Evolutionary conservation across 495 filamentous ascomycete genomes (phyloP), one percentile per base, ranked within the genome.

Genomic region (Darksidea phi): DNA sequence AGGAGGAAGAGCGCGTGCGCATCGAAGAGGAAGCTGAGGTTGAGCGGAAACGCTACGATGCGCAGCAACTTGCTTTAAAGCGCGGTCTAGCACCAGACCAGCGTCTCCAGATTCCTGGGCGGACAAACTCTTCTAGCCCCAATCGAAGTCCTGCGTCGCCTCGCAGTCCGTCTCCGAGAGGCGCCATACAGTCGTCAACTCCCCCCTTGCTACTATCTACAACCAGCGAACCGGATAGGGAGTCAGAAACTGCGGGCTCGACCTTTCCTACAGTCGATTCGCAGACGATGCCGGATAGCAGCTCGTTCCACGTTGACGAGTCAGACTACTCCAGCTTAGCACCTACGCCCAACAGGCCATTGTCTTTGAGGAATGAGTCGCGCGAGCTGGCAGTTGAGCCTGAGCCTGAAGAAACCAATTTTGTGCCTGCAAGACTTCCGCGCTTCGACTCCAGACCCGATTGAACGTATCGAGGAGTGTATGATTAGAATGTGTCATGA

Each of bases 11-110:
- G 42, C 80, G 76, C 21, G 74, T 84, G 0, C 82, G 80, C 60
- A 70, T 75, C 37, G 80, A 90, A 71, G 90, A 97, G 67, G 85
- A 91, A 61, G 77, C 78, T 21, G 81, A 86, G 48, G 76, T 95
- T 45, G 80, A 86, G 70, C 79, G 80, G 53, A 89, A 85, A 70
- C 80, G 92, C 47, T 72, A 82, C 54, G 88, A 86, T 25, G 93
- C 93, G 1, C 81, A 82, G 21, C 80, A 82, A 57, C 65, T 96
- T 55, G 93, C 94, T 13, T 64, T 82, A 18, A 80, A 84, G 59
- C 82, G 85, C 32, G 91, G 93, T 1, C 73, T 96, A 45, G 49
- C 46, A 34, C 37, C 54, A 24, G 38, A 61, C 17, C 53, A 57
- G 18, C 32, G 36, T 28, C 53, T 51, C 34, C 36, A 52, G 11